These are phyloP conservation scores for Malassezia japonica DNA, from an alignment of 1,284 basidiomycete genomes.

Conservation along the genomic window DNA sequence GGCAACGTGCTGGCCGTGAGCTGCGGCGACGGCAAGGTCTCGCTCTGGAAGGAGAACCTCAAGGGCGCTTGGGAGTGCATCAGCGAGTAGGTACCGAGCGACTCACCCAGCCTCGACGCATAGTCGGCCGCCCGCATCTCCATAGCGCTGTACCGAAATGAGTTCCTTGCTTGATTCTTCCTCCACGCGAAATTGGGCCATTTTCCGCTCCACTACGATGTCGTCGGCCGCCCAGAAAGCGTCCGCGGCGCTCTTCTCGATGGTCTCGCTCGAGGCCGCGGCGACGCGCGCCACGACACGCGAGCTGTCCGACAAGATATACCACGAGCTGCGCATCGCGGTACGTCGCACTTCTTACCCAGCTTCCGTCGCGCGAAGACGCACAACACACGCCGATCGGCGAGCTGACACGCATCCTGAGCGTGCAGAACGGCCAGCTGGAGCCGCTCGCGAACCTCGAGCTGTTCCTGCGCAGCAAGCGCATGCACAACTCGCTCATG, in stretches of 20 bases:
- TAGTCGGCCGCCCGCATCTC: no score
- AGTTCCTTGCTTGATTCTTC: no score
- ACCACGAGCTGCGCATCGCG: slow-evolving; percentile 2
- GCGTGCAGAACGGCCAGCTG: not conserved
- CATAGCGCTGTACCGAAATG: no score
- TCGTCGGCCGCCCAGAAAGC: slow-evolving; percentile 5
- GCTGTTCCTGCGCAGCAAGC: slow-evolving; percentile 15
- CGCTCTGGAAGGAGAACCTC: slow-evolving; percentile 94
- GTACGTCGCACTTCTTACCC: slow-evolving; percentile 5
- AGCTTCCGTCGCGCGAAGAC: not conserved
- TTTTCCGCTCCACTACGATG: not conserved
- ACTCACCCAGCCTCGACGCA: slow-evolving; percentile 10
- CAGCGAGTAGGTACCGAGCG: slow-evolving; percentile 25
- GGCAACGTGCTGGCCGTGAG: slow-evolving; percentile 94
- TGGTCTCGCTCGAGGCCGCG: slow-evolving; percentile 10
- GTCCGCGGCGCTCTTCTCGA: slow-evolving; percentile 8
- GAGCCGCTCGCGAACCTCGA: slow-evolving; percentile 2
- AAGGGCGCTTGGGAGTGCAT: slow-evolving; percentile 93
- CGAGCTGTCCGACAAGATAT: slow-evolving; percentile 5
- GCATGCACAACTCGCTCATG: slow-evolving; percentile 14
- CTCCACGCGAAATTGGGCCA: not conserved
- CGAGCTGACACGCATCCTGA: not conserved
- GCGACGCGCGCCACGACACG: slow-evolving; percentile 5
- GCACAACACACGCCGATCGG: not conserved
- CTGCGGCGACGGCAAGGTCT: slow-evolving; percentile 95